Evolutionary conservation across 495 filamentous ascomycete genomes (phyloP).

Genomic region (Talaromyces proteolyticus): DNA sequence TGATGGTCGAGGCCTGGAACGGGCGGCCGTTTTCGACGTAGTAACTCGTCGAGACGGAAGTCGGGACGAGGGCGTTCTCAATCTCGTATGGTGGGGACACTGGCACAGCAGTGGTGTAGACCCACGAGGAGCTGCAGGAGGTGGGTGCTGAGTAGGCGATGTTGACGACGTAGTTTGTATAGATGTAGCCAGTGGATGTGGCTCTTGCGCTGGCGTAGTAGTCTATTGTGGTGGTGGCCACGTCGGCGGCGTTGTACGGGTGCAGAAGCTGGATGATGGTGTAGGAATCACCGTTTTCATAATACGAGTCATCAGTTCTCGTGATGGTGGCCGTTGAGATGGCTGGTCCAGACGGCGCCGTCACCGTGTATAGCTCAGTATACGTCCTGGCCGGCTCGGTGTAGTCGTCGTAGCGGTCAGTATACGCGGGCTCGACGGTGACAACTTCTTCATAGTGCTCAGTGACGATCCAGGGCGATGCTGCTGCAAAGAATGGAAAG

Average conservation of each 20-base stretch:
- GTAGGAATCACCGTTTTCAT: constrained; percentile 7
- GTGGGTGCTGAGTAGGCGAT: constrained; percentile 30
- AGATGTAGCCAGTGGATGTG: constrained; percentile 8
- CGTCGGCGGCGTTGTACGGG: constrained; percentile 11
- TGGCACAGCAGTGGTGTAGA: constrained; percentile 16
- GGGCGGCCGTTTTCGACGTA: constrained; percentile 17
- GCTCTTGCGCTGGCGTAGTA: constrained; percentile 9
- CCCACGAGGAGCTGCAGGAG: constrained; percentile 25
- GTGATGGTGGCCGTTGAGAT: constrained; percentile 24
- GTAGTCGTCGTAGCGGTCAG: constrained; percentile 5
- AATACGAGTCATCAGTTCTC: constrained; percentile 9
- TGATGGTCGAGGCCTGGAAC: constrained; percentile 22
- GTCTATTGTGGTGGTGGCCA: constrained; percentile 11
- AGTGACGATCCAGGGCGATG: constrained; percentile 26
- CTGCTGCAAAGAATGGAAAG: background rate
- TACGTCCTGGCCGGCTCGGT: constrained; percentile 6
- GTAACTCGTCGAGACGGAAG: constrained; percentile 21
- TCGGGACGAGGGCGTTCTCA: constrained; percentile 13
- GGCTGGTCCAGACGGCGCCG: constrained; percentile 19
- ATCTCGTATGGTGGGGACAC: constrained; percentile 13
- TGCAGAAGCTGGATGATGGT: constrained; percentile 30
- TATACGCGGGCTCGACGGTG: constrained; percentile 7
- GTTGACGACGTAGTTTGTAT: constrained; percentile 25
- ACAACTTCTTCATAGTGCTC: constrained; percentile 16
- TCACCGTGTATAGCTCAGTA: constrained; percentile 18